phyloP scores from a whole-genome alignment of 78 protist species.

The slime mould (Dictyostelium discoideum) region DNA sequence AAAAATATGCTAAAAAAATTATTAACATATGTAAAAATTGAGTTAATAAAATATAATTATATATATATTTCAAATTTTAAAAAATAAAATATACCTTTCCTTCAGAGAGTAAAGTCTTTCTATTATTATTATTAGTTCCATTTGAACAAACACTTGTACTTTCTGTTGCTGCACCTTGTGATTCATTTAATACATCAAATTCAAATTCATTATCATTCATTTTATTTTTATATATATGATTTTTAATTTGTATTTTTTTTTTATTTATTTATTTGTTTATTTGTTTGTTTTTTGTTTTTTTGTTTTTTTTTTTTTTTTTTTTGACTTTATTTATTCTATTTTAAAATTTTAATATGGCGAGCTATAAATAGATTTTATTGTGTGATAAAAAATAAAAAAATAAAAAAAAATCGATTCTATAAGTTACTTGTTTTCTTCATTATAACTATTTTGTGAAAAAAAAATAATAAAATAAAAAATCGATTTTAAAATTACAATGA shows the following conservation, averaged over 20 bases:
- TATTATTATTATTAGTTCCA: neutral
- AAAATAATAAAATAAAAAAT: no score
- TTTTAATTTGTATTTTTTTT: neutral
- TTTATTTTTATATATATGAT: neutral
- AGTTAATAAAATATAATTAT: no score
- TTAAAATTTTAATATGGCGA: neutral
- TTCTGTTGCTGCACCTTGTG: neutral
- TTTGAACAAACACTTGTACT: neutral
- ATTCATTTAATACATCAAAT: slow-evolving; percentile 1
- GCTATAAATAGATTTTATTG: neutral
- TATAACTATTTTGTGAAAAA: no score
- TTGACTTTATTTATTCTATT: no score
- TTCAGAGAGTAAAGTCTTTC: neutral
- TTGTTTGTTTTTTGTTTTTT: neutral
- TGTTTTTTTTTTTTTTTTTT: no score
- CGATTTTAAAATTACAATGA: neutral
- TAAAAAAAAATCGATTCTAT: neutral
- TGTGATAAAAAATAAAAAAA: neutral
- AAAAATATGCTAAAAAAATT: slow-evolving; percentile 21
- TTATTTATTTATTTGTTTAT: neutral
- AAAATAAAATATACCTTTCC: neutral
- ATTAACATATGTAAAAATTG: no score
- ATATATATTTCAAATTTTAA: no score
- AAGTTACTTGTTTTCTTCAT: neutral
- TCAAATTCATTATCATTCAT: neutral